Conservation (phyloP, 768 basidiomycete genomes). For the Psilocybe tampanensis region DNA sequence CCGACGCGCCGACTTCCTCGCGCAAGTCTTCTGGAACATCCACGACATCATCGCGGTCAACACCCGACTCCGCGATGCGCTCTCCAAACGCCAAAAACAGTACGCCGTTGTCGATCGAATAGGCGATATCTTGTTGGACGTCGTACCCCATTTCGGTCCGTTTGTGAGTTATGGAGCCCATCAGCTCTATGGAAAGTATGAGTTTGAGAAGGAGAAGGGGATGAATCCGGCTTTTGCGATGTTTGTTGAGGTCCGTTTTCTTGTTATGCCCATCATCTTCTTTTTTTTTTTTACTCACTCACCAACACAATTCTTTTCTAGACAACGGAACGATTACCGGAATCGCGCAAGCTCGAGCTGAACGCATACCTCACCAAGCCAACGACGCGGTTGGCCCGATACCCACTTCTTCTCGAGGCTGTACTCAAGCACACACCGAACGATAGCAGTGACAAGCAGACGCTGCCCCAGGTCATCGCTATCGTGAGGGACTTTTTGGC, state of each 20-base stretch:
- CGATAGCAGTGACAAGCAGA: conserved; percentile 82
- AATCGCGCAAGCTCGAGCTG: conserved; percentile 94
- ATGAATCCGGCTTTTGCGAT: conserved; percentile 89
- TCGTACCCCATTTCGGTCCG: conserved; percentile 85
- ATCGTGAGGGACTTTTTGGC: conserved; percentile 81
- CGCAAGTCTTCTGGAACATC: conserved; percentile 98
- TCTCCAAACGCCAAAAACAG: conserved; percentile 94
- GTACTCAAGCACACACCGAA: conserved; percentile 92
- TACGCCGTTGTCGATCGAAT: conserved; percentile 92
- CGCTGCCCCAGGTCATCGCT: conserved; percentile 74
- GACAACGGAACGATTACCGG: conserved; percentile 90
- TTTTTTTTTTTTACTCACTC: neutral
- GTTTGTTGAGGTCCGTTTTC: conserved; percentile 83
- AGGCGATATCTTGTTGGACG: conserved; percentile 88
- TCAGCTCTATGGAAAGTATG: conserved; percentile 97
- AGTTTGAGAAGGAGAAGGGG: conserved; percentile 98
- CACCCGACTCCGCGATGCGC: conserved; percentile 85
- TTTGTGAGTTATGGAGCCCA: conserved; percentile 97
- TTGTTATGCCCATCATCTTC: conserved; percentile 7
- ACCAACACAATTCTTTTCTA: conserved; percentile 28
- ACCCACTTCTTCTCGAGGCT: conserved; percentile 90
- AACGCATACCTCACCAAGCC: conserved; percentile 99
- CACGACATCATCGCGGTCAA: conserved; percentile 93
- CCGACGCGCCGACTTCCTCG: conserved; percentile 81
- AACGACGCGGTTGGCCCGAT: conserved; percentile 95